Conservation (phyloP, 371 early-diverging fungal species). For the Mycotypha africana region DNA sequence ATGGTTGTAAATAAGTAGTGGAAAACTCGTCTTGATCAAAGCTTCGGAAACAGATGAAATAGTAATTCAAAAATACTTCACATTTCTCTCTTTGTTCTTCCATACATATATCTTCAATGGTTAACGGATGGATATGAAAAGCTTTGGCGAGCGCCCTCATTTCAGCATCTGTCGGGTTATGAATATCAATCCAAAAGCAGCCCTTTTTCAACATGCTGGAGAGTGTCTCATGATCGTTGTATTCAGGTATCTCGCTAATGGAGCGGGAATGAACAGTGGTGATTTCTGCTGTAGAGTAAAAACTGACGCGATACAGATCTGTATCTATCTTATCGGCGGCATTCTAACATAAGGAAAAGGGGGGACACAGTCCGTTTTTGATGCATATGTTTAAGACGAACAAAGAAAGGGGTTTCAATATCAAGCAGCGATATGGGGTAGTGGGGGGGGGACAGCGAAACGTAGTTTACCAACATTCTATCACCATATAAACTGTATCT, state of each 20-base stretch:
- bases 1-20: slow-evolving; percentile 65
- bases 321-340: slow-evolving; percentile 6
- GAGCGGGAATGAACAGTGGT: slow-evolving; percentile 33
- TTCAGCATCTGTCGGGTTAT: slow-evolving; percentile 69
- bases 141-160: slow-evolving; percentile 48
- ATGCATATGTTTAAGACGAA: neutral
- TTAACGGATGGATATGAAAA: slow-evolving; percentile 84
- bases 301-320: slow-evolving; percentile 30
- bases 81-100: slow-evolving; percentile 92
- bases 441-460: too few species aligned
- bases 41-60: slow-evolving; percentile 83
- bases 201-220: slow-evolving; percentile 42
- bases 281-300: slow-evolving; percentile 30
- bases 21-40: slow-evolving; percentile 67
- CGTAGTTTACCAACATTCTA: slow-evolving; percentile 12
- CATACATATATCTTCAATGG: slow-evolving; percentile 86
- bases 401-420: neutral
- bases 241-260: slow-evolving; percentile 29
- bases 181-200: slow-evolving; percentile 83
- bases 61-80: slow-evolving; percentile 86
- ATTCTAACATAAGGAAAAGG: too few species aligned
- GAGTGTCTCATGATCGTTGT: slow-evolving; percentile 13
- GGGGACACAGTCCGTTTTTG: too few species aligned
- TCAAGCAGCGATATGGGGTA: too few species aligned
- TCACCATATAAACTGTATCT: slow-evolving; percentile 24